Evolutionary conservation across 495 filamentous ascomycete genomes (phyloP), one percentile per base, ranked within the genome.

Genomic region (Daldinia concentrica): DNA sequence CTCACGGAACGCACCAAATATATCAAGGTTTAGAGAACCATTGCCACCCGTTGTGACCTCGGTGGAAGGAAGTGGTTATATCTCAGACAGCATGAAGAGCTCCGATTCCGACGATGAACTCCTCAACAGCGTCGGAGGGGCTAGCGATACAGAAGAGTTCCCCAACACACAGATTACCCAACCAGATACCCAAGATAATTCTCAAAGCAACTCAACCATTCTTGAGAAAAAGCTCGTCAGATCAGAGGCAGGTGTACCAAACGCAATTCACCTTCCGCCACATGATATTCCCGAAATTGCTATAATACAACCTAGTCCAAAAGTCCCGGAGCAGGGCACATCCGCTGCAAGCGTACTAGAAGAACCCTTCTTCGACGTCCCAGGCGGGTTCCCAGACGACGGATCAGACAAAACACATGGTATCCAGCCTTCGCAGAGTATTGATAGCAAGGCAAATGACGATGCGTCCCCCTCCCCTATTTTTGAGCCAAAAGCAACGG

Each of bases 21-120:
- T 80, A 2, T 85, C 84, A 3, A 78, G 76, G 71, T 81, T 80
- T 62, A 82, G 84, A 32, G 87, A 89, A 45, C 90, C 90, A 5
- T 74, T 91, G 34, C 88, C 90, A 36, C 89, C 90, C 7, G 86
- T 90, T 24, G 88, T 91, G 7, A 90, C 88, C 2, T 88, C 85
- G 4, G 85, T 90, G 0, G 89, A 92, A 75, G 87, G 87, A n/a
- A 81, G 75, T 72, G 82, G 85, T 9, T 87, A 87, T 74, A 73
- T 79, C 32, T 86, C 85, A 51, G 86, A 89, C 64, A 84, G 80
- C 39, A 64, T 62, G 4, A 52, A 26, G 17, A 66, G 66, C 39
- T 74, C 75, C 4, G 74, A 78, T 55, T 64, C 62, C 17, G 76
- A 80, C 59, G 74, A 70, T 32, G 64, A 72, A 39, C 57, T 71